Base-by-base conservation (phyloP, 805 yeast genomes). In the Cyberlindnera veronae region DNA sequence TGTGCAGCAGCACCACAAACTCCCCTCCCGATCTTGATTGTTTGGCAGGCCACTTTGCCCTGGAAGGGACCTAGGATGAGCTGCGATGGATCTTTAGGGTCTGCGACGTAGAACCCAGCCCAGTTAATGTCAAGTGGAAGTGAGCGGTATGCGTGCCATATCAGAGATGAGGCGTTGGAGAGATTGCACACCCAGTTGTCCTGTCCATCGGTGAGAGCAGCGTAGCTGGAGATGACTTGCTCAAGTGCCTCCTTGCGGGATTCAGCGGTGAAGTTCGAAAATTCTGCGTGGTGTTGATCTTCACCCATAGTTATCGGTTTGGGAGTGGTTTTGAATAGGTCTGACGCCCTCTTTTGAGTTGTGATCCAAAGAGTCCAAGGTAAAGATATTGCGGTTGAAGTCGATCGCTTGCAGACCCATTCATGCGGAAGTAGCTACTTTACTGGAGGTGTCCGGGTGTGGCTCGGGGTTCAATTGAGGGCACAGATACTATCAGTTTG, bases 21-120 rank as follows among this genome's bases (percentile, higher is more conserved):
- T 12, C 99, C 99, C 43, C 66, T 71, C 5, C 96, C 96, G 37
- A 83, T 66, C 41, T 66, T 56, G 42, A 91, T 93, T 20, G 66
- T 65, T 62, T 93, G 98, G 55, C 99, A 91, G 0, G 98, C 98
- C 3, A 91, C 97, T 61, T 88, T 88, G 5, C 99, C 99, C 62
- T 87, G 95, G 62, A 91, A 91, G 12, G 99, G 99, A 0, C 95
- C 99, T 28, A 91, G 67, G 17, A 86, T 71, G 37, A 93, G 67
- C 53, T 73, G 78, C 1, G 58, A 34, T 1, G 51, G 34, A 19
- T 55, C 59, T 11, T 58, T 54, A 6, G 51, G 53, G 31, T 59
- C 57, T 14, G 69, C 50, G 2, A 85, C 76, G 54, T 91, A 91
- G 60, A 93, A 89, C 0, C 99, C 99, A 0, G 95, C 78, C 99